These are phyloP conservation scores for Trichosporon ovoides DNA, from an alignment of 1,284 basidiomycete genomes.

Conservation along the genomic window DNA sequence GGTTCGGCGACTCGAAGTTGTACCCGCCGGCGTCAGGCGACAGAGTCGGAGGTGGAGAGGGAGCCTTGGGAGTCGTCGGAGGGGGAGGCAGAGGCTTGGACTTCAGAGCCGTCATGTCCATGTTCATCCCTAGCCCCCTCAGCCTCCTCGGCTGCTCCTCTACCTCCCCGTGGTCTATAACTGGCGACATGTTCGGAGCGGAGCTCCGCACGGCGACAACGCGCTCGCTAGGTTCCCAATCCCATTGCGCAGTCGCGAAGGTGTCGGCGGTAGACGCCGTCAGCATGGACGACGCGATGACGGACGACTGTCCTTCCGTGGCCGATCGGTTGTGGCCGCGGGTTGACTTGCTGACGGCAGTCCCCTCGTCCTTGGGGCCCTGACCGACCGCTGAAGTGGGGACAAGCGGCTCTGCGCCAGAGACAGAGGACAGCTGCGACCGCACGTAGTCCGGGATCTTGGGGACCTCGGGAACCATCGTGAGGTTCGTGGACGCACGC, in stretches of 20 bases:
- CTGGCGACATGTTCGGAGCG: neutral
- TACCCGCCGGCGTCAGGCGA: neutral
- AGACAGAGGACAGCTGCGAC: neutral
- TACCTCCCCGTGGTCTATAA: neutral
- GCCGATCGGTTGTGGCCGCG: neutral
- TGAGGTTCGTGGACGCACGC: neutral
- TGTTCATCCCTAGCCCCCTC: neutral
- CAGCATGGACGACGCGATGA: neutral
- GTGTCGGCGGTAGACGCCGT: neutral
- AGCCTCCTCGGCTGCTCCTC: neutral
- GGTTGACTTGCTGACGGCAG: neutral
- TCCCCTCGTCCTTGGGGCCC: neutral
- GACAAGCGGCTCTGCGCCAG: neutral
- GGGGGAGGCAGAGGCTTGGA: neutral
- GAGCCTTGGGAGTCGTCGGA: neutral
- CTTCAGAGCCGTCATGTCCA: neutral
- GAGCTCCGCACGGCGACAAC: neutral
- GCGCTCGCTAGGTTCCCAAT: neutral
- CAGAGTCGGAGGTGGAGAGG: neutral
- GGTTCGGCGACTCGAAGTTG: neutral
- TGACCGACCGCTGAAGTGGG: neutral
- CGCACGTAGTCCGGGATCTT: neutral
- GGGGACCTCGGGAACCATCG: conserved; percentile 2
- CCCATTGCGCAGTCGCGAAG: neutral
- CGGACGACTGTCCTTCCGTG: neutral